Conservation (phyloP, 371 early-diverging fungal genomes). For the Mucor lusitanicus region DNA sequence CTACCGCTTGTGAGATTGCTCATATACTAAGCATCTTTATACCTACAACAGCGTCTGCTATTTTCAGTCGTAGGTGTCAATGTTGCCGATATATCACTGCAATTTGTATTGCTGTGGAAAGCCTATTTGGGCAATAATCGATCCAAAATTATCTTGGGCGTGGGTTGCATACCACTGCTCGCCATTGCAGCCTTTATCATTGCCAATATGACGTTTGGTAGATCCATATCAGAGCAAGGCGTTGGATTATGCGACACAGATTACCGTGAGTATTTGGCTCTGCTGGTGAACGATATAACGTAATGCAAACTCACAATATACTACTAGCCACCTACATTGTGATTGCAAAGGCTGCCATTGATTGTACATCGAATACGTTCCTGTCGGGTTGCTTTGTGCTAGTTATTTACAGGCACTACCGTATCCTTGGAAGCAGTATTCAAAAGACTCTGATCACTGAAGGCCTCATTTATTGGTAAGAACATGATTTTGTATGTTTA, state of each 20-base stretch:
- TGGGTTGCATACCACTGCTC: conserved; percentile 35
- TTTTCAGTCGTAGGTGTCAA: conserved; percentile 50
- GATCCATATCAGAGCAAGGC: conserved; percentile 16
- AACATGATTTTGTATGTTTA: background rate
- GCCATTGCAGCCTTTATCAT: conserved; percentile 35
- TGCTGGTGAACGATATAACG: no score
- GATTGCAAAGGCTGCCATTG: conserved; percentile 35
- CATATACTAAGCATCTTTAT: background rate
- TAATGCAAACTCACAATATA: no score
- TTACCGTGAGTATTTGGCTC: conserved; percentile 37
- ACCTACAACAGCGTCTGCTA: conserved; percentile 32
- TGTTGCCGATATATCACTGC: conserved; percentile 38
- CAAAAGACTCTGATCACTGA: conserved; percentile 41
- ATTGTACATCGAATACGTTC: conserved; percentile 45
- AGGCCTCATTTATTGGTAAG: conserved; percentile 48
- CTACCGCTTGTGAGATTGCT: background rate
- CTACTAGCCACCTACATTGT: conserved; percentile 43
- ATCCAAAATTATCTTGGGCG: conserved; percentile 29
- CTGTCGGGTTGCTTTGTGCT: conserved; percentile 43
- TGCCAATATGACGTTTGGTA: conserved; percentile 39
- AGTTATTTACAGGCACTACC: conserved; percentile 48
- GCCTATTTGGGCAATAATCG: conserved; percentile 48
- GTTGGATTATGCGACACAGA: conserved; percentile 32
- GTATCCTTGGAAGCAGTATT: conserved; percentile 36
- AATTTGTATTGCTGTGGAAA: conserved; percentile 46